These are phyloP conservation scores for Rhodomyrtus tomentosa DNA, from an alignment of 345 rosid species.

Conservation along the genomic window DNA sequence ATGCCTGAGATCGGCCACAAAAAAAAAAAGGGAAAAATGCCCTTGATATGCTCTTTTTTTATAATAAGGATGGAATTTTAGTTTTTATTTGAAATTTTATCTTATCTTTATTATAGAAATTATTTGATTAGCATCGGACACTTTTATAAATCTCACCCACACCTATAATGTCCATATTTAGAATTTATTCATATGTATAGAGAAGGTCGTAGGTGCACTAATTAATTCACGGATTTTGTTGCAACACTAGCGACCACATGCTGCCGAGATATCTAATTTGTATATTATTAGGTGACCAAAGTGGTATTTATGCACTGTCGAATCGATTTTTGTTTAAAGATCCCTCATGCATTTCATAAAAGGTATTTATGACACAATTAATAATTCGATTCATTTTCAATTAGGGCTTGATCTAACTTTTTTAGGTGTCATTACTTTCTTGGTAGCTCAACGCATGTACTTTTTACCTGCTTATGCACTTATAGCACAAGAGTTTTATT, in stretches of 20 bases:
- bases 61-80: too few relatives aligned
- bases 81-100: too few relatives aligned
- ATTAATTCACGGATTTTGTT: background rate
- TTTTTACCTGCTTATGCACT: too few relatives aligned
- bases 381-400: background rate
- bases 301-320: background rate
- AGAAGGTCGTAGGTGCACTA: accelerated
- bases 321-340: background rate
- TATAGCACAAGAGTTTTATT: too few relatives aligned
- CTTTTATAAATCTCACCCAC: background rate
- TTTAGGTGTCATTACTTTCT: too few relatives aligned
- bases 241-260: accelerated
- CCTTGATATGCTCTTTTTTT: too few relatives aligned
- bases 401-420: too few relatives aligned
- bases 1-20: too few relatives aligned
- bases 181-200: background rate
- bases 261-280: accelerated
- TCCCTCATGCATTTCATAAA: background rate
- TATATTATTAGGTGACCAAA: background rate
- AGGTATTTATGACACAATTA: too few relatives aligned
- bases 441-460: too few relatives aligned
- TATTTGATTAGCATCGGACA: background rate
- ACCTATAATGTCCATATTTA: background rate
- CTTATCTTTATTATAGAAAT: background rate
- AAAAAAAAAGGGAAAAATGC: too few relatives aligned